Evolutionary conservation across 2,329 filamentous ascomycete genomes (phyloP).

Genomic region (Cordyceps cicadae): DNA sequence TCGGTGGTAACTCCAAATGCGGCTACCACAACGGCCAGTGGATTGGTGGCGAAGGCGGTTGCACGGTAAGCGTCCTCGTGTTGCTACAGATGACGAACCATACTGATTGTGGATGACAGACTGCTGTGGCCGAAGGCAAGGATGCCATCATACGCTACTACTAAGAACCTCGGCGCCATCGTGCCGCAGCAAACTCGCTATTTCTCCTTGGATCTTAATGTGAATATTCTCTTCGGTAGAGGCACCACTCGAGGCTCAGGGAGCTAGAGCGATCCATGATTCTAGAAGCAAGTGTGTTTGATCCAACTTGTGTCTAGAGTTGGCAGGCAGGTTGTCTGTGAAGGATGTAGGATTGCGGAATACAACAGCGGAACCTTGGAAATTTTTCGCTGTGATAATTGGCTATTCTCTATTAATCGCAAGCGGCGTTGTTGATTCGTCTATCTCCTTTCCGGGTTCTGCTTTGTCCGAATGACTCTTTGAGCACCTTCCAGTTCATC

Average conservation of each 20-base stretch:
- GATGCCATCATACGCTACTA: constrained; percentile 38
- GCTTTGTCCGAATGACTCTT: background rate
- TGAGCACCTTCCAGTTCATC: background rate
- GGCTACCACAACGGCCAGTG: constrained; percentile 58
- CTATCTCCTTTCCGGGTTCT: background rate
- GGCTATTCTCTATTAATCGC: background rate
- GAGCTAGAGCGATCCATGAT: background rate
- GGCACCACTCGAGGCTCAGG: background rate
- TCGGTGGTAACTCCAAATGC: constrained; percentile 56
- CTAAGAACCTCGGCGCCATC: constrained; percentile 15
- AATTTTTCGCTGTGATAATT: constrained; percentile 9
- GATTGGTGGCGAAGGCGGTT: constrained; percentile 52
- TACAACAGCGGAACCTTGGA: constrained; percentile 2
- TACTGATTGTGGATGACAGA: constrained; percentile 27
- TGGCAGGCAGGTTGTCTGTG: background rate
- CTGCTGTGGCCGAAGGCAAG: constrained; percentile 32
- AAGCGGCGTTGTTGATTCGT: background rate
- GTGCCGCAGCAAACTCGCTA: constrained; percentile 15
- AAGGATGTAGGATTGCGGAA: background rate
- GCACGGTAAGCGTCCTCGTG: constrained; percentile 62
- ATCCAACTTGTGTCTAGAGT: background rate
- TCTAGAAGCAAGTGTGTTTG: background rate
- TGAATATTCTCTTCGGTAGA: constrained; percentile 10
- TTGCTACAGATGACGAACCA: background rate
- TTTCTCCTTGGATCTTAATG: constrained; percentile 20